Evolutionary conservation across 2,329 filamentous ascomycete species (phyloP).

Genomic region (Aspergillus novofumigatus): DNA sequence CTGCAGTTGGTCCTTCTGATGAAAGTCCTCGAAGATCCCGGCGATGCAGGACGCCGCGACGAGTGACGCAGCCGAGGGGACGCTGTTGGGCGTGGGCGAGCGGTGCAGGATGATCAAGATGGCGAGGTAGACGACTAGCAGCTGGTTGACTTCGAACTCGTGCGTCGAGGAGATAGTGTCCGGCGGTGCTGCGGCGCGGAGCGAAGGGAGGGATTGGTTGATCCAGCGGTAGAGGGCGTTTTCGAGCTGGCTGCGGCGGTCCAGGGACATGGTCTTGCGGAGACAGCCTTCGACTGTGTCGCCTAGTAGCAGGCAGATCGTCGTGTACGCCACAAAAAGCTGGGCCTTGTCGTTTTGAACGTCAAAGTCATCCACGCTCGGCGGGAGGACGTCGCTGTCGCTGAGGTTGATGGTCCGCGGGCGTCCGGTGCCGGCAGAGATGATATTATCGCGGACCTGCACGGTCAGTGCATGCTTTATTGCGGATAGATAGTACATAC

Average conservation of each 20-base stretch:
- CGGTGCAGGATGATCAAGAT: slow-evolving; percentile 38
- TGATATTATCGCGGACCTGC: slow-evolving; percentile 37
- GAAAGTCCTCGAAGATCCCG: slow-evolving; percentile 40
- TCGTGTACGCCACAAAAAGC: slow-evolving; percentile 37
- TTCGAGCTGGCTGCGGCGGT: slow-evolving; percentile 30
- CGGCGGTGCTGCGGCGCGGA: not conserved
- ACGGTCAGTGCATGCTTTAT: not conserved
- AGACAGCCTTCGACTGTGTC: slow-evolving; percentile 40
- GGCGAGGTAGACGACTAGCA: slow-evolving; percentile 37
- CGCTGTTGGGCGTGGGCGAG: slow-evolving; percentile 20
- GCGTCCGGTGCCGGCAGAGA: slow-evolving; percentile 39
- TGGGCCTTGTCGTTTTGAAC: slow-evolving; percentile 23
- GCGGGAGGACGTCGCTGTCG: slow-evolving; percentile 38
- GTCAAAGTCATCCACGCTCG: slow-evolving; percentile 34
- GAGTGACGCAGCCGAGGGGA: slow-evolving; percentile 35
- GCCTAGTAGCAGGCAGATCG: slow-evolving; percentile 38
- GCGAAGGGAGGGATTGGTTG: slow-evolving; percentile 26
- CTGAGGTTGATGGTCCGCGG: slow-evolving; percentile 39
- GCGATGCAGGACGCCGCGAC: slow-evolving; percentile 41
- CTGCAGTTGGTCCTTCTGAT: slow-evolving; percentile 38
- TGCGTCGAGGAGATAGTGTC: slow-evolving; percentile 10
- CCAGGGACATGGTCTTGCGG: slow-evolving; percentile 26
- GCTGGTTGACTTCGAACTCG: slow-evolving; percentile 33
- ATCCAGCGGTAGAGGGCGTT: slow-evolving; percentile 40
- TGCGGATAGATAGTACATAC: slow-evolving; percentile 18